phyloP scores from a whole-genome alignment of 2,329 filamentous ascomycete genomes.

The Coniella vitis region DNA sequence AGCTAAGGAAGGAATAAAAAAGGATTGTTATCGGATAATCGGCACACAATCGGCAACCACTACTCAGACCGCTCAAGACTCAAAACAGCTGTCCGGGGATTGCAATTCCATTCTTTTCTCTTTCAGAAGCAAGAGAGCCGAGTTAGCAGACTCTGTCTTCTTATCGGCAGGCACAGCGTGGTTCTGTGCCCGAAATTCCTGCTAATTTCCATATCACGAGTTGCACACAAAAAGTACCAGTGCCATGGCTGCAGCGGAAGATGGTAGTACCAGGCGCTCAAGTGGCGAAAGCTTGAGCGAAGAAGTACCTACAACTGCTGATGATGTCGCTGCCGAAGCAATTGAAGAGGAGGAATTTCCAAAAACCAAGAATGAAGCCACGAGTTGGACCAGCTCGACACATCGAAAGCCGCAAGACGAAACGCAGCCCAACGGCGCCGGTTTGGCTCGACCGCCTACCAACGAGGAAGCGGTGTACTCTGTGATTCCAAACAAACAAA shows the following conservation, averaged over 20 bases:
- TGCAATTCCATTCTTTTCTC: neutral
- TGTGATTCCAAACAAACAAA: slow-evolving; percentile 5
- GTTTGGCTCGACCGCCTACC: neutral
- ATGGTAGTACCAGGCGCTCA: neutral
- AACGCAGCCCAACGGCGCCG: neutral
- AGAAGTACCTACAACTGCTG: neutral
- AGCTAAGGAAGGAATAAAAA: neutral
- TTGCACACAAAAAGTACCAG: too few species aligned
- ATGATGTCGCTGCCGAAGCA: slow-evolving; percentile 2
- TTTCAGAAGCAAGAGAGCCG: neutral
- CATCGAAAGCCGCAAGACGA: neutral
- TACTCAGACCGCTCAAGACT: neutral
- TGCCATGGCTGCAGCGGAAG: too few species aligned
- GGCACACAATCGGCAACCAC: neutral
- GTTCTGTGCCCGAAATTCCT: too few species aligned
- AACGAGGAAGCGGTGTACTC: slow-evolving; percentile 2
- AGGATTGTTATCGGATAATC: neutral
- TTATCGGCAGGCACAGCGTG: too few species aligned
- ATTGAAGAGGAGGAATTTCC: neutral
- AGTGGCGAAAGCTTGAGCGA: neutral
- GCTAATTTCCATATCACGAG: too few species aligned
- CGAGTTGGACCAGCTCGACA: neutral
- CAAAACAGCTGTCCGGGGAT: neutral
- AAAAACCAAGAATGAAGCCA: neutral
- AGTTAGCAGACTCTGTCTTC: neutral